Evolutionary conservation across 2,329 filamentous ascomycete genomes (phyloP).

Genomic region (Pseudogymnoascus sp.): DNA sequence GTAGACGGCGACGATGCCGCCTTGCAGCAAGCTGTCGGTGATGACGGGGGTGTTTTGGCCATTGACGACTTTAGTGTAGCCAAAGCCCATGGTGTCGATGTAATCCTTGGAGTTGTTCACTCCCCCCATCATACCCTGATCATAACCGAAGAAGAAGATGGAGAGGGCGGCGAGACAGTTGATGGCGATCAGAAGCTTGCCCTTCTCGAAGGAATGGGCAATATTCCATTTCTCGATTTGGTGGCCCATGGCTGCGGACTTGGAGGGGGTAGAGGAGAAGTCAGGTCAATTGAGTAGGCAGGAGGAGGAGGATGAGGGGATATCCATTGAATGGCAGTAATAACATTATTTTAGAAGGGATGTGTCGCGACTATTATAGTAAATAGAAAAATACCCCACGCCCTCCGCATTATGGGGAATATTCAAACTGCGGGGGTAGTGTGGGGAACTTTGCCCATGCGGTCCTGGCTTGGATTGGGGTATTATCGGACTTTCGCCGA

Average conservation of each 20-base stretch:
- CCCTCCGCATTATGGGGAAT: not conserved
- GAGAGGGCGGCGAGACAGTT: slow-evolving; percentile 56
- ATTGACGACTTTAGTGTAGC: slow-evolving; percentile 40
- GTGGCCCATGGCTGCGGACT: slow-evolving; percentile 7
- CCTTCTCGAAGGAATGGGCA: slow-evolving; percentile 47
- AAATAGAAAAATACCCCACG: slow-evolving; percentile 1
- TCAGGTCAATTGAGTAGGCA: not conserved
- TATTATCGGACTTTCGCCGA: not conserved
- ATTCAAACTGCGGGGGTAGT: not conserved
- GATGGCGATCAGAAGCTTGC: slow-evolving; percentile 48
- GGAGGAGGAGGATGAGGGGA: not conserved
- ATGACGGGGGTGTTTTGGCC: slow-evolving; percentile 44
- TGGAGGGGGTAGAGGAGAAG: not conserved
- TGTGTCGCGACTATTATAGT: not conserved
- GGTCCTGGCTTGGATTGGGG: not conserved
- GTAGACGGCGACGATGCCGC: slow-evolving; percentile 49
- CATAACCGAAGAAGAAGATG: slow-evolving; percentile 56
- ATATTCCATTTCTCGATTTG: slow-evolving; percentile 33
- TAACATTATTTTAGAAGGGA: not conserved
- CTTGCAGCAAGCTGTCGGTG: slow-evolving; percentile 51
- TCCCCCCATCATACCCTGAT: slow-evolving; percentile 47
- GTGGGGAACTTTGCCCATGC: not conserved
- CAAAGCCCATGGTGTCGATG: slow-evolving; percentile 56
- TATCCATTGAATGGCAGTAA: not conserved
- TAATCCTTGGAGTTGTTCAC: slow-evolving; percentile 60